These are phyloP conservation scores for Chimonanthus praecox DNA, from an alignment of 164 flowering plant genomes.

Conservation along the genomic window DNA sequence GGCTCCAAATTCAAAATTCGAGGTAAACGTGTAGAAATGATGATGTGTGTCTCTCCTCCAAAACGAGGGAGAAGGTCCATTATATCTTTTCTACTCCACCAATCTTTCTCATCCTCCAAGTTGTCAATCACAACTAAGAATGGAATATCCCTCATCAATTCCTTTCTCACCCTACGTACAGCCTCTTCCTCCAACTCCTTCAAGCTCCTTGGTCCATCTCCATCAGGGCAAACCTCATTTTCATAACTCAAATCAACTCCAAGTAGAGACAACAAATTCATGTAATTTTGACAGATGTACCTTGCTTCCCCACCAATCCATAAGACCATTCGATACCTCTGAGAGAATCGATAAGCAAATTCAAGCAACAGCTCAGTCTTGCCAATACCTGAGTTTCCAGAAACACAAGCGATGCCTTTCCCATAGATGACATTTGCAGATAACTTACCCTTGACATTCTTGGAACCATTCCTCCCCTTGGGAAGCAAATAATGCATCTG, in stretches of 20 bases:
- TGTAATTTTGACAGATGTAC: constrained; percentile 79
- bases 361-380: constrained; percentile 87
- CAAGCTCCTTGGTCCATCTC: constrained; percentile 53
- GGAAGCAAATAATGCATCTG: constrained; percentile 2
- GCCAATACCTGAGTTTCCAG: constrained; percentile 87
- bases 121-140: constrained; percentile 80
- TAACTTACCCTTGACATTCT: constrained; percentile 42
- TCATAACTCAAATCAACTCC: constrained; percentile 75
- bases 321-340: constrained; percentile 80
- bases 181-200: constrained; percentile 88
- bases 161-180: constrained; percentile 59
- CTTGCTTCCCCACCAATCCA: constrained; percentile 89
- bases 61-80: constrained; percentile 97
- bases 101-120: constrained; percentile 83
- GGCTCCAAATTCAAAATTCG: constrained; percentile 74
- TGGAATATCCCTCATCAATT: constrained; percentile 80
- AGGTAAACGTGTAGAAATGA: constrained; percentile 76
- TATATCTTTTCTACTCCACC: constrained; percentile 80
- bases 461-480: constrained; percentile 35
- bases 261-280: constrained; percentile 65
- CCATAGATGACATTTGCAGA: constrained; percentile 59
- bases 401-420: constrained; percentile 80
- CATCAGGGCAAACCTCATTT: constrained; percentile 32
- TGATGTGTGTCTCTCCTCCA: constrained; percentile 80
- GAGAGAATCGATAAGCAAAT: constrained; percentile 72